phyloP scores from a whole-genome alignment of 202 grass and related monocot species.

The Saccharum hybrid region DNA sequence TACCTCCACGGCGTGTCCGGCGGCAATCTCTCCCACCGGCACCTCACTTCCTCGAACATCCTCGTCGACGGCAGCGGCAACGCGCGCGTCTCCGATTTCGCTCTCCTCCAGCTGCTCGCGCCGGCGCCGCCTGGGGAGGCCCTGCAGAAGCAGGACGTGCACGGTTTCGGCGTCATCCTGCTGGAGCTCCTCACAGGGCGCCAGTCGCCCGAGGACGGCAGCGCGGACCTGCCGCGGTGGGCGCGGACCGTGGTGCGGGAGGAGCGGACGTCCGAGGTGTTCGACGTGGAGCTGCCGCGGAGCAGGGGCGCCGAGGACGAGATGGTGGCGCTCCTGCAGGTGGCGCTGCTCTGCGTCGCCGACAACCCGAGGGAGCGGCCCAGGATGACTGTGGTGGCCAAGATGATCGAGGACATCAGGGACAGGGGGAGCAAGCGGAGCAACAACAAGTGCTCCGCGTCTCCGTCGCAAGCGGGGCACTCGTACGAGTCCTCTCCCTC shows the following conservation, averaged over 20 bases:
- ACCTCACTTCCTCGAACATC: conserved; percentile 91
- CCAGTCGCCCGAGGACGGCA: conserved; percentile 42
- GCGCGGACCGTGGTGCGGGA: conserved; percentile 60
- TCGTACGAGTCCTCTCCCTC: conserved; percentile 67
- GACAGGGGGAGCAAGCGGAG: conserved; percentile 78
- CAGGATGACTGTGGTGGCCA: conserved; percentile 75
- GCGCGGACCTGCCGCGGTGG: conserved; percentile 59
- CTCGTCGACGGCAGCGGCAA: conserved; percentile 60
- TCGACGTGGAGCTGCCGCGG: conserved; percentile 79
- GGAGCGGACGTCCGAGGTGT: conserved; percentile 78
- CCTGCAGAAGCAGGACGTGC: conserved; percentile 67
- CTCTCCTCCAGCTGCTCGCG: conserved; percentile 61
- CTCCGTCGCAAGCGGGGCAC: conserved; percentile 49
- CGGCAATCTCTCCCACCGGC: conserved; percentile 56
- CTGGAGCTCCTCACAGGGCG: conserved; percentile 80
- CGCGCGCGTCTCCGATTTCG: conserved; percentile 77
- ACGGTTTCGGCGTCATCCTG: conserved; percentile 71
- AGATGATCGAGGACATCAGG: conserved; percentile 91
- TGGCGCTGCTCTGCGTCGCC: conserved; percentile 82
- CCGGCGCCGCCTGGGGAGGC: conserved; percentile 9
- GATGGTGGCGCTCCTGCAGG: conserved; percentile 88
- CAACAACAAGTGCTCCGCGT: conserved; percentile 51
- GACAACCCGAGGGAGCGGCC: conserved; percentile 60
- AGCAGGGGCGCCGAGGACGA: conserved; percentile 73
- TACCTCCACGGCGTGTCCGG: conserved; percentile 71